phyloP scores from a whole-genome alignment of 176 grass and related monocot genomes.

The Triticum aestivum region DNA sequence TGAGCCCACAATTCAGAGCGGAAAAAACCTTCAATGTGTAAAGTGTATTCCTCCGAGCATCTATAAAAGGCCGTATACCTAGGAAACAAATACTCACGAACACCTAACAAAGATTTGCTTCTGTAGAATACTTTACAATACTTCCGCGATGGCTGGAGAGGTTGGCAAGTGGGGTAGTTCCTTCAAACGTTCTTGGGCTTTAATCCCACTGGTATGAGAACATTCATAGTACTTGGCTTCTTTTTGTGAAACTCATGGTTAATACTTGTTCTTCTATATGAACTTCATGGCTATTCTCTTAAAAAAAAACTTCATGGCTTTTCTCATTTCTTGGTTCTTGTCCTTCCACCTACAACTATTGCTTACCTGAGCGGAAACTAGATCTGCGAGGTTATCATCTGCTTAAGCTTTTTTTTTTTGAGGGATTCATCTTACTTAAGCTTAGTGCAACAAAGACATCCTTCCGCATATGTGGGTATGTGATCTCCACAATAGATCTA shows the following conservation, averaged over 20 bases:
- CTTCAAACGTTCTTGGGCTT: neutral
- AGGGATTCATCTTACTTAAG: neutral
- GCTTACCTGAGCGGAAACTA: neutral
- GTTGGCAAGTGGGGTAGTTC: neutral
- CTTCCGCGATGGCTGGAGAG: neutral
- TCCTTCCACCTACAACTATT: neutral
- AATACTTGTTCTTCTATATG: neutral
- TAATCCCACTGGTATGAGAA: slow-evolving; percentile 10
- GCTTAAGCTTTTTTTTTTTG: too few species aligned
- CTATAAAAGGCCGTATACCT: neutral
- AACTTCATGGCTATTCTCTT: neutral
- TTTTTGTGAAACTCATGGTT: neutral
- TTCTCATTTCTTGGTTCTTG: neutral
- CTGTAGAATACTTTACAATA: neutral
- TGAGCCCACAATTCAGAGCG: neutral
- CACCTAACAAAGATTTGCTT: neutral
- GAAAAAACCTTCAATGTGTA: neutral
- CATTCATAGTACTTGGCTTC: neutral
- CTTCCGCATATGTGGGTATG: neutral
- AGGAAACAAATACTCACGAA: neutral
- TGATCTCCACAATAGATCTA: neutral
- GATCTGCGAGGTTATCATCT: neutral
- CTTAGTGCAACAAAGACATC: neutral
- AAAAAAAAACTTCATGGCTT: neutral
- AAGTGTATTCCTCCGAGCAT: neutral